These are phyloP conservation scores for Paraphoma chrysanthemicola DNA, from an alignment of 2,329 filamentous ascomycete genomes.

Conservation along the genomic window DNA sequence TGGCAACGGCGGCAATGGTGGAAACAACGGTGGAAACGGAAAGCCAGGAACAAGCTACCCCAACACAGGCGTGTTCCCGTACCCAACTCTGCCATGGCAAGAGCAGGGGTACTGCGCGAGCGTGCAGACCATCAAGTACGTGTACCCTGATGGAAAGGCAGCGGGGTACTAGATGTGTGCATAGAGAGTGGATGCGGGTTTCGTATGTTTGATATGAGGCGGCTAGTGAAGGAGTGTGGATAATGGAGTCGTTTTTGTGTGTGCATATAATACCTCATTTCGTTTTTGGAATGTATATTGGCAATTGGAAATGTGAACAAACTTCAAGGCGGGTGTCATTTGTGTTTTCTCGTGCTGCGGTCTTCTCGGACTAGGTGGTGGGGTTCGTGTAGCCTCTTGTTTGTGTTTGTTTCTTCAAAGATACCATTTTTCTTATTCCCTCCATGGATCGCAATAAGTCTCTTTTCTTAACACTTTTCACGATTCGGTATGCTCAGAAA, in stretches of 20 bases:
- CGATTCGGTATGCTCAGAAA: too few relatives aligned
- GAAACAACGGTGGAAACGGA: not conserved
- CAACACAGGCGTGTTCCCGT: conserved; percentile 18
- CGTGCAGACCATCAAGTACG: conserved; percentile 43
- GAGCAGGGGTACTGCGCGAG: conserved; percentile 40
- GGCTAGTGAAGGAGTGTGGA: not conserved
- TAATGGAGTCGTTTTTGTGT: not conserved
- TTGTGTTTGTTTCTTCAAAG: too few relatives aligned
- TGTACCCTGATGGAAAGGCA: conserved; percentile 37
- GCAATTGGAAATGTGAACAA: not conserved
- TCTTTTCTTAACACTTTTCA: too few relatives aligned
- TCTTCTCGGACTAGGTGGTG: not conserved
- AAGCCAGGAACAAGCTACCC: conserved; percentile 6
- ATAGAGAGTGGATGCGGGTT: not conserved
- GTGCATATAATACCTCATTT: not conserved
- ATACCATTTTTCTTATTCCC: too few relatives aligned
- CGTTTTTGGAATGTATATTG: not conserved
- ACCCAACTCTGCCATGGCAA: conserved; percentile 27
- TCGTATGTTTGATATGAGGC: not conserved
- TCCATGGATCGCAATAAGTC: too few relatives aligned
- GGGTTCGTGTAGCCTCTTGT: not conserved
- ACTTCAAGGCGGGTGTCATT: not conserved
- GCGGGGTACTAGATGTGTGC: not conserved
- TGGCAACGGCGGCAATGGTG: not conserved
- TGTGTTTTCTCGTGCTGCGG: not conserved